Conservation (phyloP, 129 eudicot genomes). For the Centella asiatica region DNA sequence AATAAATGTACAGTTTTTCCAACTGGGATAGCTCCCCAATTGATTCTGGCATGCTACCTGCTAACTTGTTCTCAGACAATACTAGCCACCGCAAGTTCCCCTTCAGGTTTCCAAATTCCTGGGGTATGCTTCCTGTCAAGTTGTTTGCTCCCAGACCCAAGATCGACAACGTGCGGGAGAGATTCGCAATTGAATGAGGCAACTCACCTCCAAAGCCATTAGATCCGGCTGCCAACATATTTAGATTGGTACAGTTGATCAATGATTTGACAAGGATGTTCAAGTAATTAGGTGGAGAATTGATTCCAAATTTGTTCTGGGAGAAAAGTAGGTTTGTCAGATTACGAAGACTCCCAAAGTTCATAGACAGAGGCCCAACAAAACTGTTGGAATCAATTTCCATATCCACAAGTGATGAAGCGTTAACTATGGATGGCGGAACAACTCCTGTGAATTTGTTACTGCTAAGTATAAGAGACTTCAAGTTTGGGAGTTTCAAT, state of each 20-base stretch:
- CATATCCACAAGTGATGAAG: background rate
- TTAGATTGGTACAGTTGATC: background rate
- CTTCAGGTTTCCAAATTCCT: background rate
- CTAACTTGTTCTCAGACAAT: background rate
- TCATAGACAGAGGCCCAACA: background rate
- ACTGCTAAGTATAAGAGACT: background rate
- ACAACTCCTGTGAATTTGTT: constrained; percentile 6
- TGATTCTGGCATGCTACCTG: background rate
- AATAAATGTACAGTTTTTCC: background rate
- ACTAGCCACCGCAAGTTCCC: background rate
- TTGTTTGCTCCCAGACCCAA: background rate
- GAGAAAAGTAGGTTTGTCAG: background rate
- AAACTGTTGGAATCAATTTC: background rate
- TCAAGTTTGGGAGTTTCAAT: background rate
- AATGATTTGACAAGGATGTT: background rate
- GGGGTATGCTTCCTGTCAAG: background rate
- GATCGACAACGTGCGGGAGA: background rate
- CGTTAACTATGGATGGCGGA: constrained; percentile 3
- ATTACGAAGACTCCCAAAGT: background rate
- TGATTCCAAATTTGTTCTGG: background rate
- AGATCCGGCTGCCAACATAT: fast-evolving
- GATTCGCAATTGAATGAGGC: background rate
- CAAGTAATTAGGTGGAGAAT: background rate
- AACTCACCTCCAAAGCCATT: background rate
- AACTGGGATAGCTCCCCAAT: background rate